phyloP scores from a whole-genome alignment of 225 moss, liverwort and hornwort genomes.

The Anthoceros angustus region DNA sequence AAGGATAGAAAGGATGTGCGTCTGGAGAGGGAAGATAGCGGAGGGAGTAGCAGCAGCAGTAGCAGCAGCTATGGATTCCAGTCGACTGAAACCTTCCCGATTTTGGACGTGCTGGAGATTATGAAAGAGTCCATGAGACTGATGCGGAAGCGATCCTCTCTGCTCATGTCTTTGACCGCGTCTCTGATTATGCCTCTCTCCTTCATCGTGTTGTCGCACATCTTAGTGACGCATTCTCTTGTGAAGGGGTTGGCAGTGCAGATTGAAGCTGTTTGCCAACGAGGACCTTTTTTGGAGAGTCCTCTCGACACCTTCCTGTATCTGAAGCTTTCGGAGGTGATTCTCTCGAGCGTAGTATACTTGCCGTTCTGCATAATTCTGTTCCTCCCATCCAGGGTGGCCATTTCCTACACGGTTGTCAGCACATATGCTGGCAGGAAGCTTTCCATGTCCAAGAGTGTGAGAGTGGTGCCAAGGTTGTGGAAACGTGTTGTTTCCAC shows the following conservation, averaged over 20 bases:
- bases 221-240: slow-evolving; percentile 45
- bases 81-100: slow-evolving; percentile 23
- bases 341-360: slow-evolving; percentile 58
- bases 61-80: background rate
- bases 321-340: slow-evolving; percentile 53
- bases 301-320: slow-evolving; percentile 44
- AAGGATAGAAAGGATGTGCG: background rate
- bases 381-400: slow-evolving; percentile 55
- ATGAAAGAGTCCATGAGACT: slow-evolving; percentile 73
- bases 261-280: slow-evolving; percentile 26
- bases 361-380: slow-evolving; percentile 61
- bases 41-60: background rate
- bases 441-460: slow-evolving; percentile 31
- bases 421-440: slow-evolving; percentile 57
- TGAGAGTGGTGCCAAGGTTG: slow-evolving; percentile 45
- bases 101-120: slow-evolving; percentile 48
- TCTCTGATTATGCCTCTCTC: slow-evolving; percentile 61
- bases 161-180: slow-evolving; percentile 44
- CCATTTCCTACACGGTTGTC: slow-evolving; percentile 64
- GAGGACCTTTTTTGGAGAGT: slow-evolving; percentile 24
- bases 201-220: slow-evolving; percentile 62
- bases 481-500: slow-evolving; percentile 70
- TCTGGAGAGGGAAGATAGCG: background rate
- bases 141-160: slow-evolving; percentile 44
- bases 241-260: slow-evolving; percentile 38